These are phyloP conservation scores for Penicillium verhagenii DNA, from an alignment of 495 filamentous ascomycete species.

Conservation along the genomic window DNA sequence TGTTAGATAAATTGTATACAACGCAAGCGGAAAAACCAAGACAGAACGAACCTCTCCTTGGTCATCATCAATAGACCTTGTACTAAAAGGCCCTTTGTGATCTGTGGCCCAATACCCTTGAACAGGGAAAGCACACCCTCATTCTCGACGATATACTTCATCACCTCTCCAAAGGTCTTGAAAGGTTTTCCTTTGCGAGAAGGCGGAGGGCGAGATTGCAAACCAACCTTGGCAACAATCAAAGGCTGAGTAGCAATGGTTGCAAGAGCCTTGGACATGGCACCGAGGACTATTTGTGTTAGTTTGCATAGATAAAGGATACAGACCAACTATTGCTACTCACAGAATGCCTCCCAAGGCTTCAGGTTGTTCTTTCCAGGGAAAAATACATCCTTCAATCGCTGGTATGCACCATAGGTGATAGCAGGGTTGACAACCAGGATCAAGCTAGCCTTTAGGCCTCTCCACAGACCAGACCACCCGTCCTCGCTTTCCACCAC, in stretches of 20 bases:
- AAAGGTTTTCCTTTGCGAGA: conserved; percentile 85
- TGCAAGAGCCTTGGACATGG: conserved; percentile 88
- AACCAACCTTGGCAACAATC: conserved; percentile 96
- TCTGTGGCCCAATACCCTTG: conserved; percentile 95
- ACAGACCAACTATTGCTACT: conserved; percentile 33
- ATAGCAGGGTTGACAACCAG: conserved; percentile 96
- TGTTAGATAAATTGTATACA: conserved; percentile 31
- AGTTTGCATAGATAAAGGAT: conserved; percentile 16
- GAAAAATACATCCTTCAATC: conserved; percentile 76
- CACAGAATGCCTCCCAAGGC: conserved; percentile 89
- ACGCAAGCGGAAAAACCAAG: conserved; percentile 1
- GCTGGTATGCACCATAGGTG: conserved; percentile 96
- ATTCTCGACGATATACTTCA: conserved; percentile 85
- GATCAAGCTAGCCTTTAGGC: conserved; percentile 93
- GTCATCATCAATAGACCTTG: conserved; percentile 99
- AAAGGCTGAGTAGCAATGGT: conserved; percentile 93
- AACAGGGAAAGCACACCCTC: conserved; percentile 83
- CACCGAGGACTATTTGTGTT: conserved; percentile 68
- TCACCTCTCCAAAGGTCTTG: conserved; percentile 92
- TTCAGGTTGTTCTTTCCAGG: conserved; percentile 72
- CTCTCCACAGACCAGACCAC: conserved; percentile 85
- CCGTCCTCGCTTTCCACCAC: conserved; percentile 91
- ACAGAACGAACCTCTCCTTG: conserved; percentile 77
- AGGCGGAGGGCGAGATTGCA: conserved; percentile 89
- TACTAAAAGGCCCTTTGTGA: conserved; percentile 88